Conservation (phyloP, 2,329 filamentous ascomycete genomes). For the Septoria petroselini region DNA sequence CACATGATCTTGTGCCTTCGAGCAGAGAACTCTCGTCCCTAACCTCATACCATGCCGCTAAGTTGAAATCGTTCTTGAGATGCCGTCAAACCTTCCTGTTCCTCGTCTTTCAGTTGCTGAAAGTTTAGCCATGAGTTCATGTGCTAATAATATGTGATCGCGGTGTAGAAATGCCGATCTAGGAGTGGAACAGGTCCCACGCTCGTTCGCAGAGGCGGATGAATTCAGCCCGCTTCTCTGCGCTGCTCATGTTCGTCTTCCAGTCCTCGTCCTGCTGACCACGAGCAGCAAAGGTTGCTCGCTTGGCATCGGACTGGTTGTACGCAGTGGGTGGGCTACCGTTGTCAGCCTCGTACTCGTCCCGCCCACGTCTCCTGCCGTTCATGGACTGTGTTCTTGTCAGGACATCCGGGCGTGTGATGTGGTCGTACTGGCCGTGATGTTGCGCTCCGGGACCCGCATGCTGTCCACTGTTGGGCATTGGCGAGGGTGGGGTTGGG, state of each 20-base stretch:
- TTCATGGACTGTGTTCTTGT: conserved; percentile 51
- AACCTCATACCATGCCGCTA: not conserved
- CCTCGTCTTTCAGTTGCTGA: not conserved
- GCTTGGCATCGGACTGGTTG: conserved; percentile 62
- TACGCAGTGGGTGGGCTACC: conserved; percentile 67
- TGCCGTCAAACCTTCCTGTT: not conserved
- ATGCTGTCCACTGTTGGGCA: conserved; percentile 43
- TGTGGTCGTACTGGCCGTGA: conserved; percentile 36
- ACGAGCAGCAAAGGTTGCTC: conserved; percentile 37
- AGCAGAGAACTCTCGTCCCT: not conserved
- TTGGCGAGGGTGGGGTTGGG: conserved; percentile 81
- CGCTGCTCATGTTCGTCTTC: conserved; percentile 79
- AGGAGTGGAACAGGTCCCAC: conserved; percentile 97
- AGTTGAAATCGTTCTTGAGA: too few relatives aligned
- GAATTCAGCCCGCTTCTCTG: conserved; percentile 91
- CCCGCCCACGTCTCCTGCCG: conserved; percentile 71
- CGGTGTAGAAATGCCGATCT: conserved; percentile 21
- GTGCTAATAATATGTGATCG: not conserved
- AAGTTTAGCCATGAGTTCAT: not conserved
- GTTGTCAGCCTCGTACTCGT: conserved; percentile 87
- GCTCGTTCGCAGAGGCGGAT: conserved; percentile 79
- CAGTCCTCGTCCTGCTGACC: conserved; percentile 35
- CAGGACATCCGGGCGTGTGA: conserved; percentile 33
- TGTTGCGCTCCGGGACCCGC: conserved; percentile 25
- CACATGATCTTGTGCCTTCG: not conserved